phyloP scores from a whole-genome alignment of 108 stramenopile species.

The Cyclotella sp. region DNA sequence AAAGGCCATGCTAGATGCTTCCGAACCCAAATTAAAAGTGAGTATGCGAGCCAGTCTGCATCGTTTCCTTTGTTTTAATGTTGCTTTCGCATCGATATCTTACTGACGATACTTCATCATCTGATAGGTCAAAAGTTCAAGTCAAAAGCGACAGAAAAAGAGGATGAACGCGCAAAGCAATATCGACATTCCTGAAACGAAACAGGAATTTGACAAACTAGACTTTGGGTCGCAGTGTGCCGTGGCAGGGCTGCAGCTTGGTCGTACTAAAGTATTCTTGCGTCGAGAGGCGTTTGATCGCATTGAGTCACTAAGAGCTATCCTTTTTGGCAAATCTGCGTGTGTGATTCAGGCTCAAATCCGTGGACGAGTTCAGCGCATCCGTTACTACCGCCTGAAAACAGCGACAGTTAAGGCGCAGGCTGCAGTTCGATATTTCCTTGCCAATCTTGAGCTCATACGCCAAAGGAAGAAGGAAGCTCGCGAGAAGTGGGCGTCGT shows the following conservation, averaged over 20 bases:
- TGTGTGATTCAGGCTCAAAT: slow-evolving; percentile 56
- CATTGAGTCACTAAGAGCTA: slow-evolving; percentile 51
- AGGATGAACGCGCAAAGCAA: slow-evolving; percentile 51
- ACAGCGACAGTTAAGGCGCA: slow-evolving; percentile 52
- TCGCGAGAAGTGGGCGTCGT: slow-evolving; percentile 44
- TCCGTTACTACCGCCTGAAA: slow-evolving; percentile 53
- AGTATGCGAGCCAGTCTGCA: neutral
- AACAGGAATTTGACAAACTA: slow-evolving; percentile 40
- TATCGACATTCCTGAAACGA: slow-evolving; percentile 48
- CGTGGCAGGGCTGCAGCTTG: slow-evolving; percentile 59
- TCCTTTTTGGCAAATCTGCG: slow-evolving; percentile 45
- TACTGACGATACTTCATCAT: neutral
- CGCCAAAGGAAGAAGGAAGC: slow-evolving; percentile 25
- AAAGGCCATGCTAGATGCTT: slow-evolving; percentile 26
- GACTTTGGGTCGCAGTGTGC: slow-evolving; percentile 57
- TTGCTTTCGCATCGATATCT: neutral
- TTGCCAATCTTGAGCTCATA: slow-evolving; percentile 48
- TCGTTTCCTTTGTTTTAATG: neutral
- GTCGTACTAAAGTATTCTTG: slow-evolving; percentile 66
- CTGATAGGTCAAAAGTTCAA: neutral
- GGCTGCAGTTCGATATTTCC: slow-evolving; percentile 47
- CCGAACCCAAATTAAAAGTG: slow-evolving; percentile 17
- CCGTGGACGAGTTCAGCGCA: slow-evolving; percentile 43
- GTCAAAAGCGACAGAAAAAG: slow-evolving; percentile 34
- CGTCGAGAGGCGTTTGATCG: slow-evolving; percentile 63